Base-by-base conservation (phyloP, 2,329 filamentous ascomycete genomes). In the Paraconiothyrium brasiliense region DNA sequence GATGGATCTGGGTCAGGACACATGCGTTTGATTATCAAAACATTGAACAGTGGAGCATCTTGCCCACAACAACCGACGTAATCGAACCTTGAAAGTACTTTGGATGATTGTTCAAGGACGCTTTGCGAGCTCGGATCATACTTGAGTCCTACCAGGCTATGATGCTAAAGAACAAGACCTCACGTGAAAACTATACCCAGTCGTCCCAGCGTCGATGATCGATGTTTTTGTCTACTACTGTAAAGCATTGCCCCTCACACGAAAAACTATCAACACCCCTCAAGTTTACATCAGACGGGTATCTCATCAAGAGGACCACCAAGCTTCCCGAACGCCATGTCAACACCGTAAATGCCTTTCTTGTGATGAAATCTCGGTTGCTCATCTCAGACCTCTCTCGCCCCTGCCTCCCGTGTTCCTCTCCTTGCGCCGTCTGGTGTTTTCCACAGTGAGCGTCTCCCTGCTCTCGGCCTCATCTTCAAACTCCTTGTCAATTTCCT, bases 401-500 rank as follows among this genome's bases (percentile, higher is more conserved):
- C 77, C 78, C 47, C 81, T 73, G 0, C 79, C 81, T 30, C 80
- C 83, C 14, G 79, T 71, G 63, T 83, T 82, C 58, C 81, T 74
- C 70, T 84, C 82, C 57, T 73, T 73, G 60, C 74, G 74, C 58
- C 77, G 75, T 63, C 83, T 69, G 8, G 70, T 74, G 35, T 71
- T 71, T 64, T 83, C 80, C 1, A 84, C 88, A 63, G 86, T 86
- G 70, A 91, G 57, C 50, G 82, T 82, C 16, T 89, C 84, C 64
- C 81, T 83, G 59, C 89, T 87, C 57, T 89, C 85, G 16, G 81
- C 82, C 73, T 90, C 86, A 70, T 92, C 90, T 68, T 87, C 87
- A 52, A 92, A 77, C 65, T 85, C 82, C 57, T 87, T 84, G 71
- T 94, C 91, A 0, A 92, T 87, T 58, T 92, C 87, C 60, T 90